Percentiles rank a stretch among this genome's conserved stretches.
These are phyloP conservation scores for Rhodotorula taiwanensis DNA, from an alignment of 768 basidiomycete species.

Conservation along the genomic window DNA sequence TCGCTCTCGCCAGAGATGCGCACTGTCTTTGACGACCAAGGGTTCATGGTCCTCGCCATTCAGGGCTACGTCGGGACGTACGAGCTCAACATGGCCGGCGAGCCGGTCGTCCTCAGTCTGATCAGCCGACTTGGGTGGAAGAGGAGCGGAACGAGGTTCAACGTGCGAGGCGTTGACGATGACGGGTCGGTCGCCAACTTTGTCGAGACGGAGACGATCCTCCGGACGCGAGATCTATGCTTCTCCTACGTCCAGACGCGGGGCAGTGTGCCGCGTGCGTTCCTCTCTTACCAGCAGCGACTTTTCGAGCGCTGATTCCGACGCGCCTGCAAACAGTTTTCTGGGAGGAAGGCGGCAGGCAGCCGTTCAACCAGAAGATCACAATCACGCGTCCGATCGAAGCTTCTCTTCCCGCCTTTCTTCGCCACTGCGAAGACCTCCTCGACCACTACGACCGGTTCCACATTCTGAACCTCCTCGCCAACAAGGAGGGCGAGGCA, in stretches of 20 bases:
- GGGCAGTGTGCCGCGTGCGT: slow-evolving; percentile 86
- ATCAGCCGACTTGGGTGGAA: slow-evolving; percentile 88
- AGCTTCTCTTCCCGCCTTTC: slow-evolving; percentile 93
- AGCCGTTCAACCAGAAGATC: slow-evolving; percentile 79
- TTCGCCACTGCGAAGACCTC: slow-evolving; percentile 81
- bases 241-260: slow-evolving; percentile 90
- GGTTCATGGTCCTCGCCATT: slow-evolving; percentile 82
- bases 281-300: neutral
- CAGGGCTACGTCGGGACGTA: slow-evolving; percentile 89
- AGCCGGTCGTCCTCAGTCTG: slow-evolving; percentile 66
- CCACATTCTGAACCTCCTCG: slow-evolving; percentile 86
- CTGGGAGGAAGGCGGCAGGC: slow-evolving; percentile 96
- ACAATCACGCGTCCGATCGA: slow-evolving; percentile 86
- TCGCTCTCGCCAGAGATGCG: slow-evolving; percentile 64
- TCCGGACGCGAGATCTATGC: slow-evolving; percentile 77
- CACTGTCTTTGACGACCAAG: slow-evolving; percentile 68
- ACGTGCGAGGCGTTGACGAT: slow-evolving; percentile 45
- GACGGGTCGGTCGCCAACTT: slow-evolving; percentile 93
- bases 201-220: slow-evolving; percentile 73
- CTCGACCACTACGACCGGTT: slow-evolving; percentile 75
- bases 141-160: slow-evolving; percentile 93
- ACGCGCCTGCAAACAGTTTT: slow-evolving; percentile 57
- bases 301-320: neutral
- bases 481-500: slow-evolving; percentile 85
- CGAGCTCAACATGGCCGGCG: slow-evolving; percentile 66